These are phyloP conservation scores for Pseudoneurospora amorphoporcata DNA, from an alignment of 495 filamentous ascomycete species.

Conservation along the genomic window DNA sequence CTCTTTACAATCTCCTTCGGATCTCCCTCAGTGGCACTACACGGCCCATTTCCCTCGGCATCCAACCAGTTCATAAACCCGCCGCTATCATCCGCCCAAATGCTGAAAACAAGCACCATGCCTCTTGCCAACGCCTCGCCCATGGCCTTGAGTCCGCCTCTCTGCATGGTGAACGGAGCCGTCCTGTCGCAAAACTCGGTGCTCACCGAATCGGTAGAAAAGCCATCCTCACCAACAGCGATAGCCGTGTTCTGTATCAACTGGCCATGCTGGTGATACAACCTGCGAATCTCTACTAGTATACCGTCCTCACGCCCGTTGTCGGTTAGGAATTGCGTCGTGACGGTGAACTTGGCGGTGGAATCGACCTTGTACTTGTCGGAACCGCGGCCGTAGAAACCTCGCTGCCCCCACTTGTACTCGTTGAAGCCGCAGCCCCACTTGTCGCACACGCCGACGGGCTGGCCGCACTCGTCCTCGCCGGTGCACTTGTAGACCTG, in stretches of 20 bases:
- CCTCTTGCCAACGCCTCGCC: slow-evolving; percentile 45
- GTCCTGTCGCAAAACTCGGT: slow-evolving; percentile 8
- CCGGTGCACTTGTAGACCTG: slow-evolving; percentile 36
- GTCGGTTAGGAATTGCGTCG: slow-evolving; percentile 57
- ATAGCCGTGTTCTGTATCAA: slow-evolving; percentile 30
- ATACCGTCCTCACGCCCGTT: slow-evolving; percentile 31
- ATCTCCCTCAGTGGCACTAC: slow-evolving; percentile 41
- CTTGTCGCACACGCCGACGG: slow-evolving; percentile 44
- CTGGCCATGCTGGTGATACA: slow-evolving; percentile 54
- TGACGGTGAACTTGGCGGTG: slow-evolving; percentile 50
- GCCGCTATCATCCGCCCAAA: slow-evolving; percentile 55
- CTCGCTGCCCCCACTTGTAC: slow-evolving; percentile 44
- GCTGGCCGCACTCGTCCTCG: slow-evolving; percentile 30
- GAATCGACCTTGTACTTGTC: slow-evolving; percentile 47
- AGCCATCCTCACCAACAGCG: not conserved
- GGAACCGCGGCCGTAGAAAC: slow-evolving; percentile 42
- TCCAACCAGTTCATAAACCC: slow-evolving; percentile 58
- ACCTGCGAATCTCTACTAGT: slow-evolving; percentile 48
- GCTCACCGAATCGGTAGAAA: not conserved
- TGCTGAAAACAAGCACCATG: slow-evolving; percentile 53
- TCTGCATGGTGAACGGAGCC: slow-evolving; percentile 9
- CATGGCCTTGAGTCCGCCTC: slow-evolving; percentile 48
- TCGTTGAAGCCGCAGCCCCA: slow-evolving; percentile 32
- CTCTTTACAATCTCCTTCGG: slow-evolving; percentile 38
- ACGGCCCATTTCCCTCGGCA: slow-evolving; percentile 45